Conservation (phyloP, 176 grass and related monocot genomes). For the Urochloa ruziziensis region DNA sequence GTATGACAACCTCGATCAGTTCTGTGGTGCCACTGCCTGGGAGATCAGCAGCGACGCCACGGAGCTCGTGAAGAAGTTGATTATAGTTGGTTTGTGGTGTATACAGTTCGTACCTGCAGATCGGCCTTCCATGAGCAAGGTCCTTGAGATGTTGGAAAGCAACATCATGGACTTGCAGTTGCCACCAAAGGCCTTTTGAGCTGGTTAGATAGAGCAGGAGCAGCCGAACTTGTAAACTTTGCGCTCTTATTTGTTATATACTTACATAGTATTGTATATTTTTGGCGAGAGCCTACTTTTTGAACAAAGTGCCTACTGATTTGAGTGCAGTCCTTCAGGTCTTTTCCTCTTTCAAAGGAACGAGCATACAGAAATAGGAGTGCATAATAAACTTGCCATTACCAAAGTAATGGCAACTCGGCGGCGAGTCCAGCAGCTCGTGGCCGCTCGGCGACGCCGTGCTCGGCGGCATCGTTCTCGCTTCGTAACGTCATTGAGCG, state of each 20-base stretch:
- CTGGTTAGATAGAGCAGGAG: background rate
- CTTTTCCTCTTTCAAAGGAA: too few relatives aligned
- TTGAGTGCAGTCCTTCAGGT: too few relatives aligned
- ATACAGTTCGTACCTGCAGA: background rate
- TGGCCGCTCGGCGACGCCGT: too few relatives aligned
- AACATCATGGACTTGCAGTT: background rate
- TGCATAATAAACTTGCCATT: too few relatives aligned
- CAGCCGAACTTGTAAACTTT: background rate
- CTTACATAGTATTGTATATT: too few relatives aligned
- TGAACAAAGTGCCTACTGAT: background rate
- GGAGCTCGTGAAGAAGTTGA: background rate
- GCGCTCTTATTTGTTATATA: background rate
- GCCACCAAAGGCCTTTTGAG: background rate
- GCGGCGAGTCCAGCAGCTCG: too few relatives aligned
- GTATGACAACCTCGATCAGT: background rate
- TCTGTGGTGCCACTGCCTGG: background rate
- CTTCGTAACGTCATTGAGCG: too few relatives aligned
- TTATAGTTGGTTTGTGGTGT: background rate
- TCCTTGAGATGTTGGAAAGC: conserved; percentile 26
- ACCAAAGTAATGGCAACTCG: too few relatives aligned
- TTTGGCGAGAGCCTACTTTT: too few relatives aligned
- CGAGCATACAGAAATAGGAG: too few relatives aligned
- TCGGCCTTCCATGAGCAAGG: conserved; percentile 9
- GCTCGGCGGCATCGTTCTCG: too few relatives aligned
- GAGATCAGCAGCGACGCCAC: background rate